Percentiles rank a stretch among this genome's conserved stretches.
phyloP scores from a whole-genome alignment of 2,329 filamentous ascomycete species.

The Aspergillus sp. region DNA sequence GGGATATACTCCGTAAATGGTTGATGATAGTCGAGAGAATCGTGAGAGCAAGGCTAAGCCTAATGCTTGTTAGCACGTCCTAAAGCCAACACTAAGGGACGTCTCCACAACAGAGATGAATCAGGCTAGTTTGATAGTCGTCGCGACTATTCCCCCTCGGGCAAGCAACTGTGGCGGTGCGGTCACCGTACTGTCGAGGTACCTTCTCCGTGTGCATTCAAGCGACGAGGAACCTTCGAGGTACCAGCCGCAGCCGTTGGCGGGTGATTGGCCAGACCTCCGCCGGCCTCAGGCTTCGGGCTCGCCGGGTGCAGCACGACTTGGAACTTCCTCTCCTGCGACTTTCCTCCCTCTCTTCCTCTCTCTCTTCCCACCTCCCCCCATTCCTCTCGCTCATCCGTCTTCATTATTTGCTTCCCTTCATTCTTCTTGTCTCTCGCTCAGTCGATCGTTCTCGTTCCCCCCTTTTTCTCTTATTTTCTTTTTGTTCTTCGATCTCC shows the following conservation, averaged over 20 bases:
- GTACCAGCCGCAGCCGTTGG: neutral
- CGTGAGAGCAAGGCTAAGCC: neutral
- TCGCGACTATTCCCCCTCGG: neutral
- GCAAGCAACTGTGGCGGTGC: neutral
- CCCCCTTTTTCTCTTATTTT: conserved; percentile 16
- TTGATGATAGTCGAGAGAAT: neutral
- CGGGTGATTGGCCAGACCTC: neutral
- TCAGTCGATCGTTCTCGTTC: conserved; percentile 13
- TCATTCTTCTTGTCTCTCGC: conserved; percentile 8
- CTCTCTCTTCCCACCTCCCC: conserved; percentile 4
- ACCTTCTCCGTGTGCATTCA: neutral
- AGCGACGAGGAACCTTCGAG: neutral
- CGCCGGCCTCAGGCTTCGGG: neutral
- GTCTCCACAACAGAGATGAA: too few relatives aligned
- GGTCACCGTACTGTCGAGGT: neutral
- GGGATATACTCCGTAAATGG: neutral
- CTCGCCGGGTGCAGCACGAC: conserved; percentile 7
- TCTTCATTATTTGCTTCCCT: conserved; percentile 15
- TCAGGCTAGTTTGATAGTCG: too few relatives aligned
- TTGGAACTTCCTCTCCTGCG: neutral
- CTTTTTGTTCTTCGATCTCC: conserved; percentile 11
- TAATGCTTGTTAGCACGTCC: neutral
- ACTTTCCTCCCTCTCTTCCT: conserved; percentile 8
- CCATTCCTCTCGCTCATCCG: conserved; percentile 10
- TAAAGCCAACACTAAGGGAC: too few relatives aligned